Base-by-base conservation (phyloP, 768 basidiomycete species). In the Russula lepida region DNA sequence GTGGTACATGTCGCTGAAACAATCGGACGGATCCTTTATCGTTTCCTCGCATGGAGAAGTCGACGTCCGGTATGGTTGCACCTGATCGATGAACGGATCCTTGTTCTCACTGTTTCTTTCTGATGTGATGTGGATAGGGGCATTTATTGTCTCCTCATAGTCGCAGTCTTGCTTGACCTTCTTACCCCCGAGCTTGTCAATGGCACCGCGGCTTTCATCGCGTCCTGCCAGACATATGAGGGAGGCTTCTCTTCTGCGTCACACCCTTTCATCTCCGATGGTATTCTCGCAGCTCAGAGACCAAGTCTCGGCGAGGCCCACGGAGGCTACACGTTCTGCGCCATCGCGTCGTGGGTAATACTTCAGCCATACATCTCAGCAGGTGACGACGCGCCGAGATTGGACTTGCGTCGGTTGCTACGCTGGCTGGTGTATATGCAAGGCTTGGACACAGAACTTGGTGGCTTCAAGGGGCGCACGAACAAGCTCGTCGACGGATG, bases 401-500 rank as follows among this genome's bases (percentile, higher is more conserved):
- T 95, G 65, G 80, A 95, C 70, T 70, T 81, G 2, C 73, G 74
- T 21, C 76, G 74, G 21, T 77, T 95, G 11, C 68, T 91, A 39
- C 75, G 95, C 5, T 98, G 94, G 94, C 79, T 88, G 2, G 84
- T 82, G 4, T 77, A 85, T 47, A 88, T 97, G 85, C 95, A 98
- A 70, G 94, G 92, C 0, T 73, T 75, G 1, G 85, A 85, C 46
- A 78, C 81, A 12, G 95, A 98, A 69, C 77, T 93, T 9, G 95
- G 94, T 3, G 97, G 97, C 2, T 98, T 99, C 74, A 81, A 80
- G 58, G 97, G 97, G 0, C 78, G 97, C 56, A 92, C 92, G 65
- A 99, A 98, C 71, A 99, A 99, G 72, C 81, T 99, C n/a, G 95
- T 99, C 0, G 97, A 99, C 68, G 97, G 95, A 4, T 99, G 97